phyloP scores from a whole-genome alignment of 1,139 yeast species.

The Pneumocystis oryctolagi region DNA sequence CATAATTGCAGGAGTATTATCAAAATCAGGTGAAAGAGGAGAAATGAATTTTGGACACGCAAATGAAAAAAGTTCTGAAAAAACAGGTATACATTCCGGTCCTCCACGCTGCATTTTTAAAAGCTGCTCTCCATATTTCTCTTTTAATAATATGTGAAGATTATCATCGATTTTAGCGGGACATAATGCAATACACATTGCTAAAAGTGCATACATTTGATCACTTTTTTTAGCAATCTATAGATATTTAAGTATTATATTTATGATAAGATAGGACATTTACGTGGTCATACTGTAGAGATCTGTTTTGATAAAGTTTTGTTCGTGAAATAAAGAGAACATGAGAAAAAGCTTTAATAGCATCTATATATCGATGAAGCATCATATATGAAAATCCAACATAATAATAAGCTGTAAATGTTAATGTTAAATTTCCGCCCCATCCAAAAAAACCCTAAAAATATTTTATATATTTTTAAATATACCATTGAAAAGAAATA shows the following conservation, averaged over 20 bases:
- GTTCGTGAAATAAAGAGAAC: conserved; percentile 35
- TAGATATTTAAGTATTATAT: not conserved
- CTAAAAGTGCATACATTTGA: conserved; percentile 37
- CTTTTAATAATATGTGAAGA: conserved; percentile 31
- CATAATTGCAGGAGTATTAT: conserved; percentile 16
- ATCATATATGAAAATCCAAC: conserved; percentile 38
- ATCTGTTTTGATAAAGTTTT: conserved; percentile 28
- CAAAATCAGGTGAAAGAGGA: conserved; percentile 27
- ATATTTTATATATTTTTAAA: conserved; percentile 16
- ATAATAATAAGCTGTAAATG: conserved; percentile 23
- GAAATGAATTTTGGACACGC: conserved; percentile 37
- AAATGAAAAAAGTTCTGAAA: conserved; percentile 33
- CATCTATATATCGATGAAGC: conserved; percentile 37
- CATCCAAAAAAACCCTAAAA: not conserved
- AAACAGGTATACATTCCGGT: conserved; percentile 28
- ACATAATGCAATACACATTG: conserved; percentile 32
- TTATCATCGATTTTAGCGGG: conserved; percentile 33
- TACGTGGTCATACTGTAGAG: conserved; percentile 34
- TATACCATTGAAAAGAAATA: conserved; percentile 32
- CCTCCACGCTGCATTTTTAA: conserved; percentile 31
- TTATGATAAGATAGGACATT: conserved; percentile 8
- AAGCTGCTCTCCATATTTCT: conserved; percentile 34
- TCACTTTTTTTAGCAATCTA: conserved; percentile 30
- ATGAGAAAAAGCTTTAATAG: conserved; percentile 35
- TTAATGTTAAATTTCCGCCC: conserved; percentile 1